These are phyloP conservation scores for Lactifluus pinguis DNA, from an alignment of 768 basidiomycete genomes.

Conservation along the genomic window DNA sequence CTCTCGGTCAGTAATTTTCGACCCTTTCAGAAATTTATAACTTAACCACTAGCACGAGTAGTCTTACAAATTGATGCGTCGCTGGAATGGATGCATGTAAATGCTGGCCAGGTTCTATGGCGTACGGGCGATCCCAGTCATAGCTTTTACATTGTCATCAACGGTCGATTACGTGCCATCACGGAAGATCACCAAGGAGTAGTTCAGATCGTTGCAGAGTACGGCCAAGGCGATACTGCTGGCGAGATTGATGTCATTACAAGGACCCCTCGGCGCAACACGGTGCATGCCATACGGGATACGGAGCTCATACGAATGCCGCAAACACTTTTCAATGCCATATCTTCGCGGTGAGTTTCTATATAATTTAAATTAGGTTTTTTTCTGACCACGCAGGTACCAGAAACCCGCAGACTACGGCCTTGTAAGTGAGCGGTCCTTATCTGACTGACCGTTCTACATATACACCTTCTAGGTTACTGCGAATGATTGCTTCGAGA, in stretches of 20 bases:
- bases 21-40: not conserved
- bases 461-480: constrained; percentile 36
- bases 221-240: constrained; percentile 94
- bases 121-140: constrained; percentile 84
- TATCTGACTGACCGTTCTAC: not conserved
- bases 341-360: constrained; percentile 61
- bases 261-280: constrained; percentile 74
- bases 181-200: constrained; percentile 68
- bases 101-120: constrained; percentile 92
- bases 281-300: constrained; percentile 96
- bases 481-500: constrained; percentile 87
- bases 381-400: not conserved
- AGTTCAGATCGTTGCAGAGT: constrained; percentile 81
- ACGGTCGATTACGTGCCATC: constrained; percentile 89
- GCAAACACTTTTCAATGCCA: constrained; percentile 94
- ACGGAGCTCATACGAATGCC: constrained; percentile 97
- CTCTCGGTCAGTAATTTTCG: constrained; percentile 51
- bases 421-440: constrained; percentile 46
- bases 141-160: constrained; percentile 97
- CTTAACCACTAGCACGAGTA: constrained; percentile 24
- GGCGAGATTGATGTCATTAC: constrained; percentile 98
- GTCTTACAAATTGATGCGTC: constrained; percentile 96
- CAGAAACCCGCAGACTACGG: constrained; percentile 79
- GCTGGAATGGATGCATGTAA: constrained; percentile 97
- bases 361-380: not conserved